Percentiles rank a stretch among this genome's conserved stretches.
Evolutionary conservation across 1,284 basidiomycete genomes (phyloP).

Genomic region (Wallemia ichthyophaga): DNA sequence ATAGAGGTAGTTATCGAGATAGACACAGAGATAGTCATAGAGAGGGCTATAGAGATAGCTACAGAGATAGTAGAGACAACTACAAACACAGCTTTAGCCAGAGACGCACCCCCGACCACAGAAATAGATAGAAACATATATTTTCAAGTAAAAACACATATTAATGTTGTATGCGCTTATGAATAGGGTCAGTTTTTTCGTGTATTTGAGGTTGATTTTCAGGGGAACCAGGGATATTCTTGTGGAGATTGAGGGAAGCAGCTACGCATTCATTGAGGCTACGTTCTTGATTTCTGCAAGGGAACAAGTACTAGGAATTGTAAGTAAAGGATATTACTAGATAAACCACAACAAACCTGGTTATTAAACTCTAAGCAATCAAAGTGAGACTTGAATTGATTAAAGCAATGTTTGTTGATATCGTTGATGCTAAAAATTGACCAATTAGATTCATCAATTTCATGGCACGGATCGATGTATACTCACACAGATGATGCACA

Average conservation of each 20-base stretch:
- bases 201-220: conserved; percentile 60
- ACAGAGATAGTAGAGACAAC: conserved; percentile 3
- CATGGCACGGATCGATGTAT: background rate
- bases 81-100: no score
- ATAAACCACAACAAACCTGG: conserved; percentile 29
- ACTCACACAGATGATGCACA: conserved; percentile 68
- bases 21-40: conserved; percentile 3
- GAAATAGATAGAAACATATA: no score
- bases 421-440: conserved; percentile 46
- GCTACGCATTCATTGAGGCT: conserved; percentile 84
- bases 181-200: conserved; percentile 61
- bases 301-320: conserved; percentile 42
- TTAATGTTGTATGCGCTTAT: conserved; percentile 19
- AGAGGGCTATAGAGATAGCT: conserved; percentile 3
- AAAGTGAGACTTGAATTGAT: conserved; percentile 81
- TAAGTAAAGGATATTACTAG: background rate
- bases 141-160: background rate
- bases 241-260: conserved; percentile 53
- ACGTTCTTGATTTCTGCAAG: conserved; percentile 69
- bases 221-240: conserved; percentile 74
- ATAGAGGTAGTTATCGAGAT: conserved; percentile 9
- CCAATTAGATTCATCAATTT: background rate
- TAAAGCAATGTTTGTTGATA: conserved; percentile 68
- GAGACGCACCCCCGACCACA: no score
- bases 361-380: conserved; percentile 81